Base-by-base conservation (phyloP, 2,329 filamentous ascomycete species). In the Cercospora canescens region DNA sequence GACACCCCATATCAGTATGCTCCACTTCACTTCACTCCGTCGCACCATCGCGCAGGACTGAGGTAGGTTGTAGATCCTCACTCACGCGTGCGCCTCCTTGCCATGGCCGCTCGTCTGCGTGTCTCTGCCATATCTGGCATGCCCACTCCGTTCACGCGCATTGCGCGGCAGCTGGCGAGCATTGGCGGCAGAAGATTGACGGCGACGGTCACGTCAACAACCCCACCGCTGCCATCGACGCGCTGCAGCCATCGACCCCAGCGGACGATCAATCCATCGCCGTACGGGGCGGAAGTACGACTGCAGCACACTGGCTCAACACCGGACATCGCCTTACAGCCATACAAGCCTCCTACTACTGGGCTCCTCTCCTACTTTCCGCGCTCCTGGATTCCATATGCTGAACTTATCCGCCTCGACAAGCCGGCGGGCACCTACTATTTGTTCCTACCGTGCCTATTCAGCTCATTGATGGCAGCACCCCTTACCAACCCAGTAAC, bases 391-490 rank as follows among this genome's bases (percentile, higher is more conserved):
- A 83, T 95, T 3, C 93, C 92, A 1, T 96, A 95, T 75, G 92
- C 88, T 56, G 92, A 96, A 76, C 86, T 96, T 14, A 86, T 91
- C 73, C 90, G 93, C 57, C 82, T 96, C 56, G 89, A 95, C 79
- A 95, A 93, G 74, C 93, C 92, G 1, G 85, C 88, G 0, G 93
- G 93, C 54, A 91, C 91, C 1, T 91, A 93, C 80, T 95, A 95
- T 76, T 88, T 96, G 67, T 94, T 90, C 82, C 91, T 94, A 73
- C 93, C 92, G 30, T 94, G 92, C 74, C 82, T 95, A 12, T 96
- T 94, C 81, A 94, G 91, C 63, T 93, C 92, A 0, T 84, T 95
- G 2, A 84, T 95, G 75, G 92, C 92, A 1, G 91, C 91, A 1
- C 89, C 91, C 0, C 84, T 94, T 73, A 82, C 86, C 2, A 76